These are phyloP conservation scores for Symmetrospora coprosmae DNA, from an alignment of 768 basidiomycete genomes.

Conservation along the genomic window DNA sequence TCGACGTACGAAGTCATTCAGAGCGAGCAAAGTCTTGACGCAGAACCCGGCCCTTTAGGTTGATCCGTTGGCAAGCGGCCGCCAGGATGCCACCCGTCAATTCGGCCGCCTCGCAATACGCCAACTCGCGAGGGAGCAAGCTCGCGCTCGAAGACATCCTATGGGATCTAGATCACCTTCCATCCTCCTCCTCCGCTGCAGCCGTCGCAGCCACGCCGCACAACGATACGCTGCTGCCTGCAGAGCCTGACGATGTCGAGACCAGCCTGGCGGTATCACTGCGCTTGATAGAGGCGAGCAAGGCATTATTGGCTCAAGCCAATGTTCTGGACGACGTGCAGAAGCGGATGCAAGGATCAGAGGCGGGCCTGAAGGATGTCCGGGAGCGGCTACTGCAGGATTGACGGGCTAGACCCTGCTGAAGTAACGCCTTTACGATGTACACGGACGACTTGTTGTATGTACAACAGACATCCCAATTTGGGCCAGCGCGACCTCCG, in stretches of 20 bases:
- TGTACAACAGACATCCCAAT: too few species aligned
- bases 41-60: too few species aligned
- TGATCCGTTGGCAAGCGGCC: too few species aligned
- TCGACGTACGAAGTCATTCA: too few species aligned
- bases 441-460: too few species aligned
- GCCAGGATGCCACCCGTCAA: too few species aligned
- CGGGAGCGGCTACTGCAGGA: too few species aligned
- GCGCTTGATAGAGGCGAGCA: slow-evolving; percentile 13
- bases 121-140: not conserved
- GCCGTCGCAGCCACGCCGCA: not conserved
- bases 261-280: slow-evolving; percentile 13
- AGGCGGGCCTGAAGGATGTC: not conserved
- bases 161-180: not conserved
- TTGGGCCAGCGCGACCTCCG: too few species aligned
- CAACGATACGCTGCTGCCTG: not conserved
- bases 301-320: not conserved
- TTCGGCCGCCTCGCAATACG: too few species aligned
- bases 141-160: slow-evolving; percentile 7
- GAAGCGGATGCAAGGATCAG: not conserved
- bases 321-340: not conserved
- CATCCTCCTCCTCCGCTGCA: not conserved
- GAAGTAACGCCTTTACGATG: too few species aligned
- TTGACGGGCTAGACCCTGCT: too few species aligned
- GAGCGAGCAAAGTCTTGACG: too few species aligned
- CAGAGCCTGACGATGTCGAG: not conserved